Conservation (phyloP, 257 asterid species). For the Cynanchum wilfordii region DNA sequence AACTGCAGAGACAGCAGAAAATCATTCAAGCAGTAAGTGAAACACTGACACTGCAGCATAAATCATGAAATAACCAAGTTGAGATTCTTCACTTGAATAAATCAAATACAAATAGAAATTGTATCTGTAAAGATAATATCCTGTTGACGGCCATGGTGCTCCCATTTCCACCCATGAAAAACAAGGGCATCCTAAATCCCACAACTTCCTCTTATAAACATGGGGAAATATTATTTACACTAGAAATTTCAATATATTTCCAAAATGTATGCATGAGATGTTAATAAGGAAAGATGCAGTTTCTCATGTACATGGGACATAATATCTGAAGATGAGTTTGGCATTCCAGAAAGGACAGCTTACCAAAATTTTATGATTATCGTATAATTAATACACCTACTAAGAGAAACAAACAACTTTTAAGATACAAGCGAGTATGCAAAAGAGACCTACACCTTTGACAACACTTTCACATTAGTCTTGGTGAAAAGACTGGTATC, state of each 20-base stretch:
- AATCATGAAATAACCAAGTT: background rate
- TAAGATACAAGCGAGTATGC: background rate
- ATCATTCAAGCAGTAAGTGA: conserved; percentile 19
- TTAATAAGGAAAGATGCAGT: background rate
- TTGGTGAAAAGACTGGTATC: background rate
- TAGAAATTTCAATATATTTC: background rate
- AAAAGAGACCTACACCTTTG: background rate
- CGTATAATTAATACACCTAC: background rate
- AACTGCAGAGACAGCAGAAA: conserved; percentile 39
- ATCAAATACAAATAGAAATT: background rate
- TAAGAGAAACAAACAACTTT: background rate
- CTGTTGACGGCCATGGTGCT: background rate
- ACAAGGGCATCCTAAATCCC: background rate
- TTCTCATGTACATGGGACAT: background rate
- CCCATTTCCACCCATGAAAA: conserved; percentile 2
- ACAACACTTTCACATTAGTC: background rate
- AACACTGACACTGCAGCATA: background rate
- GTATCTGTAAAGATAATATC: background rate
- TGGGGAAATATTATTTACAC: background rate
- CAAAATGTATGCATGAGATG: background rate
- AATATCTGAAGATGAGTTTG: background rate
- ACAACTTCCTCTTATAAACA: background rate
- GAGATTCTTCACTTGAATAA: background rate
- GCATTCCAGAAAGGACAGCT: background rate
- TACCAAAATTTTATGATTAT: background rate